Conservation (phyloP, 2,329 filamentous ascomycete genomes). For the Fusarium hostae region DNA sequence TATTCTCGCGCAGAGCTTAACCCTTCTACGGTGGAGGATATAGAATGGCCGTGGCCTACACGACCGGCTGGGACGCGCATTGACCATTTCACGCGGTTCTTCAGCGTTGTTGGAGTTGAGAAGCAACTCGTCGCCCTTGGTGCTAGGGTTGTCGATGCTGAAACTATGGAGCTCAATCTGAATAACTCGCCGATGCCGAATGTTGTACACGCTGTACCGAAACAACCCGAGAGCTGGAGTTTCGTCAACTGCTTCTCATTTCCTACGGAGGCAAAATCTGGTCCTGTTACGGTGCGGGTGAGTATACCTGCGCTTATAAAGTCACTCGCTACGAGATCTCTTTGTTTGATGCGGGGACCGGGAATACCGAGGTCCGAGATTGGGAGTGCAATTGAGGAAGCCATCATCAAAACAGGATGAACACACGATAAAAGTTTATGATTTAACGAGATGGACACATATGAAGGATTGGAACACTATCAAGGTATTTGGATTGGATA, state of each 20-base stretch:
- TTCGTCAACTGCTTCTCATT: constrained; percentile 44
- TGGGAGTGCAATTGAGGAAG: constrained; percentile 43
- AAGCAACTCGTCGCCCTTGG: constrained; percentile 43
- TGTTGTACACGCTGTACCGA: neutral
- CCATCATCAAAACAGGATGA: constrained; percentile 23
- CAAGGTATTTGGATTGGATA: neutral
- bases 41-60: constrained; percentile 37
- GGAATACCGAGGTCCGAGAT: constrained; percentile 42
- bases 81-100: constrained; percentile 23
- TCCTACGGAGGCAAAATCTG: constrained; percentile 20
- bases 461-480: neutral
- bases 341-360: constrained; percentile 42
- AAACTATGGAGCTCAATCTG: constrained; percentile 41
- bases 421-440: neutral
- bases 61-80: constrained; percentile 13
- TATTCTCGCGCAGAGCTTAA: constrained; percentile 37
- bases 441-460: neutral
- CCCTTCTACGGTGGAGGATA: constrained; percentile 25
- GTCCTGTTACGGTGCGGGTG: constrained; percentile 28
- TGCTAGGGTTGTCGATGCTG: constrained; percentile 36
- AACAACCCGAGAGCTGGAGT: constrained; percentile 44
- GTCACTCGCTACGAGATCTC: constrained; percentile 29
- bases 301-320: constrained; percentile 31
- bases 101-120: constrained; percentile 42
- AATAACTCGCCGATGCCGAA: constrained; percentile 13